A percentile compares a stretch with the other conserved stretches of the same genome.
Evolutionary conservation across 352 stramenopile genomes (phyloP).

Genomic region (Globisporangium cystogenes): DNA sequence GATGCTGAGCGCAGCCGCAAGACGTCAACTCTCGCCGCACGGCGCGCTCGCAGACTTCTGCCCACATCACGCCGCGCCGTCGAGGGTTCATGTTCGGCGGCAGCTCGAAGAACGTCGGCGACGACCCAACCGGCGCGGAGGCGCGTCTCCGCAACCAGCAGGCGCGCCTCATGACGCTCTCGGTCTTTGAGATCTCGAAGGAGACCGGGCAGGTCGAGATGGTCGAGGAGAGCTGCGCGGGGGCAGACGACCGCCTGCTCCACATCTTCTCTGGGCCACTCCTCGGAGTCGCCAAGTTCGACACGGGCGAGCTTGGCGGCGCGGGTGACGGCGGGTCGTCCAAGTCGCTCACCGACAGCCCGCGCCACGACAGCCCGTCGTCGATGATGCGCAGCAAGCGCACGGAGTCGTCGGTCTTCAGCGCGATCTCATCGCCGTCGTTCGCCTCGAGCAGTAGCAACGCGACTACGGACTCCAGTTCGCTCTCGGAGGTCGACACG

Average conservation of each 20-base stretch:
- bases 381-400: constrained; percentile 37
- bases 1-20: constrained; percentile 31
- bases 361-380: constrained; percentile 25
- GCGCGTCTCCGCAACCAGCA: constrained; percentile 27
- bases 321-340: constrained; percentile 11
- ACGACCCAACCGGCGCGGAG: constrained; percentile 23
- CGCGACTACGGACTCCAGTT: constrained; percentile 8
- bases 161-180: constrained; percentile 31
- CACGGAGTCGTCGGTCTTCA: constrained; percentile 47
- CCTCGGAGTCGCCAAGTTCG: constrained; percentile 57
- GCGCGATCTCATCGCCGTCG: constrained; percentile 28
- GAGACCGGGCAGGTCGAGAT: constrained; percentile 39
- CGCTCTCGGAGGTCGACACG: constrained; percentile 9
- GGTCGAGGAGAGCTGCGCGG: constrained; percentile 42
- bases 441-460: constrained; percentile 14
- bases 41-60: constrained; percentile 28
- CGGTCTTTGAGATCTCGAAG: constrained; percentile 26
- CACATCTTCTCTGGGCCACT: constrained; percentile 69
- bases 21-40: constrained; percentile 38
- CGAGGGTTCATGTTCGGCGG: constrained; percentile 68
- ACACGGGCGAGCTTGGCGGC: constrained; percentile 20
- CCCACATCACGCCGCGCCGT: constrained; percentile 30
- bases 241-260: constrained; percentile 48
- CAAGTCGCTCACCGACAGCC: constrained; percentile 15
- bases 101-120: constrained; percentile 24